Percentiles rank a stretch among this genome's conserved stretches.
Conservation (phyloP, 2,329 filamentous ascomycete genomes). For the Stemphylium lycopersici region DNA sequence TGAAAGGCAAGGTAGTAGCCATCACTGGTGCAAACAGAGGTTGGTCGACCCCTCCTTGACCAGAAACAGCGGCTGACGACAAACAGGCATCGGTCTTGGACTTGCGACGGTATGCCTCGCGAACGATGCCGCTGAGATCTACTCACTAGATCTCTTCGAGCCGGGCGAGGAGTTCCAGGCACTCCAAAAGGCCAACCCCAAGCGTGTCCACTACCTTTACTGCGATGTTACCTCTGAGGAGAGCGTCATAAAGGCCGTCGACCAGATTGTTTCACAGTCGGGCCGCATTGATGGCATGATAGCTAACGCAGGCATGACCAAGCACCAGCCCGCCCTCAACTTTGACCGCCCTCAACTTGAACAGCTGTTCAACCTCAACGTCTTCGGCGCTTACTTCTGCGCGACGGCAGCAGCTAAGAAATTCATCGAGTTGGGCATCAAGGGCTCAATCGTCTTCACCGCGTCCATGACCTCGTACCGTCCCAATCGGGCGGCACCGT, state of each 20-base stretch:
- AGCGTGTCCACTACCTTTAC: slow-evolving; percentile 53
- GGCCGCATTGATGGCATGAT: slow-evolving; percentile 60
- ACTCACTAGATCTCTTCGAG: slow-evolving; percentile 58
- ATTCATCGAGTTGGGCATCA: slow-evolving; percentile 54
- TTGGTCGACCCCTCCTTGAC: slow-evolving; percentile 26
- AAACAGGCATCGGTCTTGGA: slow-evolving; percentile 47
- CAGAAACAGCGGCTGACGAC: slow-evolving; percentile 30
- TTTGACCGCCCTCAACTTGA: slow-evolving; percentile 58
- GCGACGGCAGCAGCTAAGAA: slow-evolving; percentile 55
- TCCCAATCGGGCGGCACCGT: slow-evolving; percentile 59
- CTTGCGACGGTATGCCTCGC: slow-evolving; percentile 55
- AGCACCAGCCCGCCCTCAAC: slow-evolving; percentile 59
- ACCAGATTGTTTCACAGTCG: slow-evolving; percentile 54
- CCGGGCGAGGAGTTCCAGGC: slow-evolving; percentile 55
- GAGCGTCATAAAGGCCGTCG: slow-evolving; percentile 53
- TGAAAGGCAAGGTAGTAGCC: slow-evolving; percentile 51
- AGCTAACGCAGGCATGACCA: slow-evolving; percentile 59
- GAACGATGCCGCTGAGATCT: slow-evolving; percentile 56
- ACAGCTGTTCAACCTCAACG: slow-evolving; percentile 57
- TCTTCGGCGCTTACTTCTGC: slow-evolving; percentile 55
- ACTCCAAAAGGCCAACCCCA: slow-evolving; percentile 51
- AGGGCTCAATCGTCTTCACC: slow-evolving; percentile 58
- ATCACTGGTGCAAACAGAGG: slow-evolving; percentile 29
- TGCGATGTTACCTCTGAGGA: slow-evolving; percentile 58
- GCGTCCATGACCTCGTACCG: slow-evolving; percentile 58